Conservation (phyloP, 768 basidiomycete species). For the Agaricus blazei region DNA sequence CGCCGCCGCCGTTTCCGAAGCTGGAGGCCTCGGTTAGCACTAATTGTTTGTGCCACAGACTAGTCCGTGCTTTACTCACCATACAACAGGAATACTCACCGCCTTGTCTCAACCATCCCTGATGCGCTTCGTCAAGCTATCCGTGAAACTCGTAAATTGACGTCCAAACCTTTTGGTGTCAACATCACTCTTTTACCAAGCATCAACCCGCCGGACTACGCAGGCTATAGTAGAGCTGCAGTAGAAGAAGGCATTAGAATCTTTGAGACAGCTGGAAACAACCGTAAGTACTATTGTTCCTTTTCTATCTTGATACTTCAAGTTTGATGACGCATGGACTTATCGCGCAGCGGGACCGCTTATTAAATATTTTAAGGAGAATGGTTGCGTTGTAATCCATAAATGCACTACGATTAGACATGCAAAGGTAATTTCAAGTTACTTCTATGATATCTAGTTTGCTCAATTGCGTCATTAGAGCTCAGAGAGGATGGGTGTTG, state of each 20-base stretch:
- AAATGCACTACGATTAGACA: conserved; percentile 88
- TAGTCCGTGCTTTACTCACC: neutral
- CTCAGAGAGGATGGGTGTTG: conserved; percentile 77
- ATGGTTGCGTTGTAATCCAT: conserved; percentile 77
- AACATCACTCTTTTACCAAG: conserved; percentile 85
- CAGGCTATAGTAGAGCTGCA: conserved; percentile 73
- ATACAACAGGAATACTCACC: conserved; percentile 62
- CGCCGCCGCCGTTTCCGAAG: conserved; percentile 75
- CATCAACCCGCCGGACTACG: conserved; percentile 90
- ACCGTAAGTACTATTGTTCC: conserved; percentile 45
- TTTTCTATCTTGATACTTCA: neutral
- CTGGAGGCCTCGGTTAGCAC: conserved; percentile 67
- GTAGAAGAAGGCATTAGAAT: conserved; percentile 85
- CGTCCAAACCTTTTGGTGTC: conserved; percentile 76
- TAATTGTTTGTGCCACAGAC: neutral
- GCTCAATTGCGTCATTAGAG: conserved; percentile 19
- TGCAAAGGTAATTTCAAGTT: conserved; percentile 52
- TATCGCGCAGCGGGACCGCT: conserved; percentile 57
- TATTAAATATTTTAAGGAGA: conserved; percentile 77
- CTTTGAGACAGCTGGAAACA: conserved; percentile 92
- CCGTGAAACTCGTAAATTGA: conserved; percentile 64
- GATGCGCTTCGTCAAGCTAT: conserved; percentile 79
- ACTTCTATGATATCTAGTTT: neutral
- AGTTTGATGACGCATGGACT: neutral
- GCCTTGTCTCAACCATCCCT: conserved; percentile 82